Evolutionary conservation across 306 rosid species (phyloP), one percentile per base, ranked within the genome.

Genomic region (Cicer judaicum): DNA sequence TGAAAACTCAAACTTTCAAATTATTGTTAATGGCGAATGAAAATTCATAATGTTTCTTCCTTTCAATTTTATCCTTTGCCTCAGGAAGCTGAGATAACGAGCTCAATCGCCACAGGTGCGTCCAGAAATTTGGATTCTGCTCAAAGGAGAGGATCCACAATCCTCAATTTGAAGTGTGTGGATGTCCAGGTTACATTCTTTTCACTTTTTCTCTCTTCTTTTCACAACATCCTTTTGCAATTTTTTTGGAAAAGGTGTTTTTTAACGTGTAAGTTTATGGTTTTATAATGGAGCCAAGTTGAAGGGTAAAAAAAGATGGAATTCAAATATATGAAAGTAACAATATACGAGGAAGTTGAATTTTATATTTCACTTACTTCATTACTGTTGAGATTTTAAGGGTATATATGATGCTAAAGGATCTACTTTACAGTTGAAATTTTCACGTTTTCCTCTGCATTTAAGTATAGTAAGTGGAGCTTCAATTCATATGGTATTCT

Each of bases 81-180:
- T 50, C 70, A 93, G 97, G 98, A 92, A 68, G 96, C 97, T 80
- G 97, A 94, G 85, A 91, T 94, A 80, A 84, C 96, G 6, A 88
- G 86, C 77, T 94, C 98, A 78, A 91, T 94, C 73, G 83, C 85
- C 54, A 84, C 93, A 3, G 96, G 96, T 11, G 87, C 92, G 0
- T 84, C 90, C 3, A 82, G 98, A 66, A 91, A 85, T 79, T 80
- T 94, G 81, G 97, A 94, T 46, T 81, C 88, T 62, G 96, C 98
- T 64, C 95, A 91, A 66, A 91, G 78, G 87, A 88, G 73, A 79
- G 98, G 98, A 68, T 94, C 96, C 52, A 86, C 93, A 10, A 91
- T 94, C 76, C 95, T 94, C 79, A 94, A 90, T 76, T 82, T 94
- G 86, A 91, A 94, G 82, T 94, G 98, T 74, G 88, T 86, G 0